Conservation (phyloP, 306 rosid species). For the Herpetospermum pedunculosum region DNA sequence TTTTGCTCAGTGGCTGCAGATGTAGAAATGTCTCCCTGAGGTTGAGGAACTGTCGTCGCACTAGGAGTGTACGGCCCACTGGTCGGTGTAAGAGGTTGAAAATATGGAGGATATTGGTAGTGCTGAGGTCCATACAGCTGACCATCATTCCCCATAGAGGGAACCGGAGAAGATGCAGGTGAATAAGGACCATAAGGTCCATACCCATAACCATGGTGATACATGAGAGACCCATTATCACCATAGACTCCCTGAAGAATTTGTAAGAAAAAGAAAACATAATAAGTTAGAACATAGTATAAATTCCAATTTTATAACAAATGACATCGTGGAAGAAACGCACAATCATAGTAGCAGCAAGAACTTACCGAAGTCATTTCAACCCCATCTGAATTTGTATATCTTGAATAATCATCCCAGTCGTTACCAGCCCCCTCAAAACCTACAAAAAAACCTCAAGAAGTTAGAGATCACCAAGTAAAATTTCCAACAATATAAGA, state of each 20-base stretch:
- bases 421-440: constrained; percentile 57
- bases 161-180: constrained; percentile 88
- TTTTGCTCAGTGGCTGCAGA: constrained; percentile 64
- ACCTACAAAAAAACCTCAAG: constrained; percentile 22
- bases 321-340: no score
- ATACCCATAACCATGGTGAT: constrained; percentile 86
- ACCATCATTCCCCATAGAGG: constrained; percentile 91
- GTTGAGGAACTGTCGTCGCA: constrained; percentile 35
- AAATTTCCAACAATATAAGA: no score
- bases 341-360: neutral
- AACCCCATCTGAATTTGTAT: constrained; percentile 64
- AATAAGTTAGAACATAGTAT: neutral
- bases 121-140: constrained; percentile 92
- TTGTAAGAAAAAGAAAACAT: neutral
- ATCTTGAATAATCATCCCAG: constrained; percentile 82
- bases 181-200: constrained; percentile 79
- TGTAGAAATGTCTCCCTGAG: constrained; percentile 53
- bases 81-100: constrained; percentile 72
- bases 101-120: constrained; percentile 90
- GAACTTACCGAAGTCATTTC: constrained; percentile 70
- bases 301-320: neutral
- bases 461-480: neutral
- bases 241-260: constrained; percentile 66
- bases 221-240: constrained; percentile 74
- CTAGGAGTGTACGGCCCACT: constrained; percentile 48